These are phyloP conservation scores for Pelargonium hybrid DNA, from an alignment of 441 rosid genomes.

Conservation along the genomic window DNA sequence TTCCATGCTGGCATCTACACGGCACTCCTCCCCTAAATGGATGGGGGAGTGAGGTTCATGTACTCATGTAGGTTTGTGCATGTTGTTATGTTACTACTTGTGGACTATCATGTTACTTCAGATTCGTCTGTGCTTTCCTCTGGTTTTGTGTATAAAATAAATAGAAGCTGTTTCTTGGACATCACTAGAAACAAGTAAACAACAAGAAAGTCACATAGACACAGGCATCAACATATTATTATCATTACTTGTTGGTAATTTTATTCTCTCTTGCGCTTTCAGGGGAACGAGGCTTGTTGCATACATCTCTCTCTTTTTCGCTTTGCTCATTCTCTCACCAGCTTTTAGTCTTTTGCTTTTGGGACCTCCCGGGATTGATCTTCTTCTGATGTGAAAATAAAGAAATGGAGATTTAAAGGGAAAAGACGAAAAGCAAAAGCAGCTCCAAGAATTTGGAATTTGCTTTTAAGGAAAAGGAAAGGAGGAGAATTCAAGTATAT, in stretches of 20 bases:
- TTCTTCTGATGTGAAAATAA: neutral
- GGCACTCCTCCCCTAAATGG: constrained; percentile 7
- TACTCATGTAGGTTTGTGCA: neutral
- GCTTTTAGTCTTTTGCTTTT: neutral
- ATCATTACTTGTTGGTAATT: neutral
- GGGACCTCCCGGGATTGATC: neutral
- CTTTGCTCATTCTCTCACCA: neutral
- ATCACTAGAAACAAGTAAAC: neutral
- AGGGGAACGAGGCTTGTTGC: neutral
- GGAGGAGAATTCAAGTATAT: neutral
- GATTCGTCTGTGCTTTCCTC: constrained; percentile 55
- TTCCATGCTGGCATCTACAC: constrained; percentile 33
- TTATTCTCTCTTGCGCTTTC: neutral
- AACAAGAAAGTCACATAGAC: neutral
- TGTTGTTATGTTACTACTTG: neutral
- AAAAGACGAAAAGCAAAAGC: neutral
- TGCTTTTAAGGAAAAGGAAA: neutral
- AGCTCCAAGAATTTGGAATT: neutral
- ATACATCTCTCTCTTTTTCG: neutral
- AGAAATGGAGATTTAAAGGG: neutral
- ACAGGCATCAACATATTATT: neutral
- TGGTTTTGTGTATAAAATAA: neutral
- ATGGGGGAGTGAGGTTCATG: neutral
- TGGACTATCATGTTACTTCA: constrained; percentile 24
- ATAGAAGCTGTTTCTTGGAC: neutral